A percentile compares a stretch with the other conserved stretches of the same genome.
Conservation (phyloP, 2,329 filamentous ascomycete species). For the Phoma sp. region DNA sequence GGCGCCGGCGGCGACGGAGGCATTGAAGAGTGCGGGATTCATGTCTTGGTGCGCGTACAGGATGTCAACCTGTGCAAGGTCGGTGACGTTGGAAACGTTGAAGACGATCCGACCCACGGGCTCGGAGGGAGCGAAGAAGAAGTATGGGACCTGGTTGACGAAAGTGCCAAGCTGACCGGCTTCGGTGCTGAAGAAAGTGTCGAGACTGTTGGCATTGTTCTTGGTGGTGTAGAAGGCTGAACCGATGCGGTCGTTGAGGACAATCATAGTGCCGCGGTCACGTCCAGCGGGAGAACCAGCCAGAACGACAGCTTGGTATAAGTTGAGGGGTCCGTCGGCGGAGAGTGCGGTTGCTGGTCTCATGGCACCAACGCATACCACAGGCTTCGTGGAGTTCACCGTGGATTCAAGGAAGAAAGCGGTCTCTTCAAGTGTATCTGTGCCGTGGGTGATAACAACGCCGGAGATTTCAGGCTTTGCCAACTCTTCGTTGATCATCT, state of each 20-base stretch:
- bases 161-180: slow-evolving; percentile 63
- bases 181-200: slow-evolving; percentile 68
- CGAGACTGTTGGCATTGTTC: slow-evolving; percentile 68
- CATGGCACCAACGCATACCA: slow-evolving; percentile 69
- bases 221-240: slow-evolving; percentile 67
- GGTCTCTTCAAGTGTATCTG: slow-evolving; percentile 70
- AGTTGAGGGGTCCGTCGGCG: slow-evolving; percentile 69
- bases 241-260: slow-evolving; percentile 68
- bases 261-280: slow-evolving; percentile 65
- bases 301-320: slow-evolving; percentile 66
- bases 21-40: slow-evolving; percentile 56
- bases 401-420: slow-evolving; percentile 69
- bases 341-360: slow-evolving; percentile 68
- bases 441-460: slow-evolving; percentile 70
- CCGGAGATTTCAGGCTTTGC: slow-evolving; percentile 53
- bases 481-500: slow-evolving; percentile 59
- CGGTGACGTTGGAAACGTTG: slow-evolving; percentile 50
- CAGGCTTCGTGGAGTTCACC: slow-evolving; percentile 64
- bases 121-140: slow-evolving; percentile 63
- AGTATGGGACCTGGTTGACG: slow-evolving; percentile 65
- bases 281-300: slow-evolving; percentile 57
- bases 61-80: slow-evolving; percentile 65
- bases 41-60: slow-evolving; percentile 64
- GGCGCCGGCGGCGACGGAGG: slow-evolving; percentile 60
- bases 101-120: slow-evolving; percentile 54